Conservation (phyloP, 1,139 yeast species). For the Maudiozyma humilis region DNA sequence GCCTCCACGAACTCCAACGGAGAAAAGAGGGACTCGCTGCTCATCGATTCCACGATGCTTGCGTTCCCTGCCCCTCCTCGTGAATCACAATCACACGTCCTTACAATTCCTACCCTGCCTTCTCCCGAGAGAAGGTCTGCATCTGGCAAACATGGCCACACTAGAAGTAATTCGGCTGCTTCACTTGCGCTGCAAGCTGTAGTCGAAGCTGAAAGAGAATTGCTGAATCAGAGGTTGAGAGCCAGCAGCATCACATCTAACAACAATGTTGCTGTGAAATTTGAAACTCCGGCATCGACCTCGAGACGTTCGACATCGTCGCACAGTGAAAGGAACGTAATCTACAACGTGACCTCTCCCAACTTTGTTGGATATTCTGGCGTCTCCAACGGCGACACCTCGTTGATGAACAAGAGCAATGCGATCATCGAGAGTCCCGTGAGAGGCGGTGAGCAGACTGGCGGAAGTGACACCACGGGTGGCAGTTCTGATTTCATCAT, state of each 20-base stretch:
- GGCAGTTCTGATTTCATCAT: not conserved
- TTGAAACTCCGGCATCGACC: not conserved
- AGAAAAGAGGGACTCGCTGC: slow-evolving; percentile 28
- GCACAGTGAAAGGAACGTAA: slow-evolving; percentile 1
- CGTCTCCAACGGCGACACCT: slow-evolving; percentile 2
- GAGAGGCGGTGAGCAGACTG: slow-evolving; percentile 9
- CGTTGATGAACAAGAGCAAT: slow-evolving; percentile 18
- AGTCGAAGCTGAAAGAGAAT: slow-evolving; percentile 42
- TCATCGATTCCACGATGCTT: slow-evolving; percentile 27
- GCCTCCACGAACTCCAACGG: slow-evolving; percentile 27
- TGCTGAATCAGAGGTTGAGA: slow-evolving; percentile 13
- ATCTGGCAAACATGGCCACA: slow-evolving; percentile 14
- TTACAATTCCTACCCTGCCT: slow-evolving; percentile 26
- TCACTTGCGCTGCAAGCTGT: slow-evolving; percentile 62
- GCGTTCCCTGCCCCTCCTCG: slow-evolving; percentile 29
- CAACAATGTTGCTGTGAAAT: not conserved
- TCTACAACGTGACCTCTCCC: not conserved
- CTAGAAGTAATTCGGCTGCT: slow-evolving; percentile 39
- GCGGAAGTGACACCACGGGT: not conserved
- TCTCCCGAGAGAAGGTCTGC: slow-evolving; percentile 4
- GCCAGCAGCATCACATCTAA: not conserved
- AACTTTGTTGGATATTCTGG: not conserved
- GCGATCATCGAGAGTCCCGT: slow-evolving; percentile 23
- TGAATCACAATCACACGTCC: slow-evolving; percentile 29
- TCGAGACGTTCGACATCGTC: slow-evolving; percentile 3